Conservation (phyloP, 163 green algal species). For the Chlamydomonas reinhardtii region DNA sequence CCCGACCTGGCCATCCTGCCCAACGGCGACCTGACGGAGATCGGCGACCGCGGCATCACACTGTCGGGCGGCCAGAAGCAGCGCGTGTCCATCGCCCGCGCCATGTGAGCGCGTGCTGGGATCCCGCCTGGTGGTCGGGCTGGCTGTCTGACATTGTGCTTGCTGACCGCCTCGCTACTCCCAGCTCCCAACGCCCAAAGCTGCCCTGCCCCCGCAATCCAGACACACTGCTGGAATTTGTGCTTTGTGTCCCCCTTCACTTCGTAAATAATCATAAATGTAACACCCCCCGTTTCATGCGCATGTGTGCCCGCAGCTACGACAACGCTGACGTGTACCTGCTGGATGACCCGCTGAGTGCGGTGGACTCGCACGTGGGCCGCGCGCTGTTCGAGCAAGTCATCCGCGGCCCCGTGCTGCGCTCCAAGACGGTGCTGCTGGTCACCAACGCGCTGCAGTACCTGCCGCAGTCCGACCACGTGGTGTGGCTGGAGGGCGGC, state of each 20-base stretch:
- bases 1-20: constrained; percentile 76
- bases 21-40: constrained; percentile 76
- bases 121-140: too few species aligned
- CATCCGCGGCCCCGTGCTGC: constrained; percentile 40
- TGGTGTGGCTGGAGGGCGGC: constrained; percentile 72
- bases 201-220: too few species aligned
- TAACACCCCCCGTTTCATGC: too few species aligned
- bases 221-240: too few species aligned
- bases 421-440: constrained; percentile 53
- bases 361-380: constrained; percentile 95
- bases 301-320: constrained; percentile 6
- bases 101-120: constrained; percentile 58
- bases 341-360: constrained; percentile 93
- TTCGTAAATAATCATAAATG: too few species aligned
- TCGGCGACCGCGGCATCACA: constrained; percentile 82
- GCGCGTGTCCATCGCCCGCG: constrained; percentile 74
- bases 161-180: background rate
- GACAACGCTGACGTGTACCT: constrained; percentile 89
- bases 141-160: too few species aligned
- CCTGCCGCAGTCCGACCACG: constrained; percentile 68
- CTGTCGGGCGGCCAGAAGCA: constrained; percentile 87
- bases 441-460: constrained; percentile 84
- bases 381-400: constrained; percentile 82
- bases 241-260: too few species aligned
- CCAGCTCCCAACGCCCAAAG: too few species aligned